phyloP scores from a whole-genome alignment of 2,329 filamentous ascomycete genomes.

The Fusarium chuoi region DNA sequence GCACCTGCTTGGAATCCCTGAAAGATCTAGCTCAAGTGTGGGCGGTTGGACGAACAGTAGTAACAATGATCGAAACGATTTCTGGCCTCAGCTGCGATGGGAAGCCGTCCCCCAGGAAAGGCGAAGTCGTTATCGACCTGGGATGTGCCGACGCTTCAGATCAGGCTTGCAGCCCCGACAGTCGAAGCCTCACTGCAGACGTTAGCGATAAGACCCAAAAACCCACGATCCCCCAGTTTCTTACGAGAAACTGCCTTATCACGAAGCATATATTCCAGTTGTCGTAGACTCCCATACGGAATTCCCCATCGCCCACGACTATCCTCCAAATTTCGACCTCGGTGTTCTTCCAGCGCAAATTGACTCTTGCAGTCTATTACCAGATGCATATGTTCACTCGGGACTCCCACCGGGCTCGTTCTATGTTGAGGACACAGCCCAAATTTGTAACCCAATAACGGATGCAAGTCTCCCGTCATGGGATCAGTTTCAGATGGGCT shows the following conservation, averaged over 20 bases:
- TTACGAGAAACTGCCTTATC: background rate
- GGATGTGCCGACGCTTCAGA: background rate
- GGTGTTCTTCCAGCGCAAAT: background rate
- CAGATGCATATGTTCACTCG: rapidly evolving
- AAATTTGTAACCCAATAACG: background rate
- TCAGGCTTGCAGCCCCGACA: rapidly evolving
- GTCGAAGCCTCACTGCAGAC: rapidly evolving
- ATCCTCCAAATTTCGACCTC: background rate
- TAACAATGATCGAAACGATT: background rate
- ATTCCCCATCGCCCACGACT: rapidly evolving
- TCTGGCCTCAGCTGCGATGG: background rate
- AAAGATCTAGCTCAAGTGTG: background rate
- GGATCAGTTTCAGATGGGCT: background rate
- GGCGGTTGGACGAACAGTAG: background rate
- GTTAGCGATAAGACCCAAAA: background rate
- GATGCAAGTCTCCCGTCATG: background rate
- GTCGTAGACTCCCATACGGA: background rate
- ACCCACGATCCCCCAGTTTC: rapidly evolving
- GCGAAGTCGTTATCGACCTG: background rate
- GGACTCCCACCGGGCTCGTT: background rate
- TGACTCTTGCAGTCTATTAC: background rate
- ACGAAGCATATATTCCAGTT: too few relatives aligned
- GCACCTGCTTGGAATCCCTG: background rate
- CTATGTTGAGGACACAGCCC: background rate
- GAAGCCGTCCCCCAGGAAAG: background rate